Base-by-base conservation (phyloP, 2,329 filamentous ascomycete genomes). In the Pezicula neosporulosa region DNA sequence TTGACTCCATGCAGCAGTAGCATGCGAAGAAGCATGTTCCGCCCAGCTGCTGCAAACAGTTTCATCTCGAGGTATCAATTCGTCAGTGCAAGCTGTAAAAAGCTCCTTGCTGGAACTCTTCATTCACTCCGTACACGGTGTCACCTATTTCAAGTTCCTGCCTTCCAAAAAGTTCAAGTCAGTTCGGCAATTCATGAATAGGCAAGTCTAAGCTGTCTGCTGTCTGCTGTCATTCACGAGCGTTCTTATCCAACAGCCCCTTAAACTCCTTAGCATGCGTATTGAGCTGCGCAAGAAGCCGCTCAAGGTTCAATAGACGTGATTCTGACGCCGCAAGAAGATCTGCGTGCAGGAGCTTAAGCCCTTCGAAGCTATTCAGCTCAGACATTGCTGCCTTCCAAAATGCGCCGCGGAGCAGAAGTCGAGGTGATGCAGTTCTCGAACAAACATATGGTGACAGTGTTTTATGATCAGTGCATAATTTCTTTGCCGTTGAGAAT, bases 11-110 rank as follows among this genome's bases (percentile, higher is more conserved):
- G n/a, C n/a, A n/a, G n/a, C n/a, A n/a, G n/a, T n/a, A n/a, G n/a
- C n/a, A n/a, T n/a, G 77, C 76, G 27, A 84, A n/a, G n/a, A 75
- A 24, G 76, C 75, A 45, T 80, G 77, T 56, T 80, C 76, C n/a
- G n/a, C n/a, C n/a, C n/a, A n/a, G 90, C 89, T 16, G 93, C 87
- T 61, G 94, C 24, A n/a, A n/a, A n/a, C 24, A 24, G 24, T 24
- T 24, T 24, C 24, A 24, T 24, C 24, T 24, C 24, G 24, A 24
- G 24, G 24, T 24, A n/a, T 83, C 51, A 96, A 68, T 70, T 99
- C 95, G 70, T 99, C 92, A 48, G 99, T 50, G 93, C 89, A 36
- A 99, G 77, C 61, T 90, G 82, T 30, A 96, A 77, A 96, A 77
- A 21, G 85, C 82, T 60, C 87, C 84, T 68, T 96, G 87, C 65